A percentile compares a stretch with the other conserved stretches of the same genome.
These are phyloP conservation scores for Alternaria sp. DNA, from an alignment of 2,329 filamentous ascomycete genomes.

Conservation along the genomic window DNA sequence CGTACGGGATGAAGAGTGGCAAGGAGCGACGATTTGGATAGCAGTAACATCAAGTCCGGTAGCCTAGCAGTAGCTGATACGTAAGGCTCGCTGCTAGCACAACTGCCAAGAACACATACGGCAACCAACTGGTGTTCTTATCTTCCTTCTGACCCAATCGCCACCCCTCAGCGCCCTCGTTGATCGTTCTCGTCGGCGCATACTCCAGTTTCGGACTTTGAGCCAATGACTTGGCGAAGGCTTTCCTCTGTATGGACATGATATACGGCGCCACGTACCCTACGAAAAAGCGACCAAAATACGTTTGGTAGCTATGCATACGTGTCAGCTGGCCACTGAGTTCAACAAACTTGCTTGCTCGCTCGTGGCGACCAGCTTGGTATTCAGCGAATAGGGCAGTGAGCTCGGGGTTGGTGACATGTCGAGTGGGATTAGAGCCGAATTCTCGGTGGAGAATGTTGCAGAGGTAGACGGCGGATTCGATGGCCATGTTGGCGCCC, in stretches of 20 bases:
- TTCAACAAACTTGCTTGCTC: slow-evolving; percentile 19
- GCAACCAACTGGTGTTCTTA: not conserved
- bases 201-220: slow-evolving; percentile 26
- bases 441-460: slow-evolving; percentile 27
- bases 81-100: slow-evolving; percentile 14
- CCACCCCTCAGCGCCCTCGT: slow-evolving; percentile 24
- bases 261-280: slow-evolving; percentile 10
- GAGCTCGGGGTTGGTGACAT: slow-evolving; percentile 16
- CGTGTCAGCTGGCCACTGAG: slow-evolving; percentile 22
- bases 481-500: slow-evolving; percentile 34
- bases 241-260: not conserved
- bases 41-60: slow-evolving; percentile 3
- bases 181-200: slow-evolving; percentile 24
- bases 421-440: slow-evolving; percentile 14
- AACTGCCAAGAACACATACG: not conserved
- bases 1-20: not conserved
- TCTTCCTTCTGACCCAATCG: slow-evolving; percentile 5
- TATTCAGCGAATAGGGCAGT: slow-evolving; percentile 23
- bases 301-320: slow-evolving; percentile 22
- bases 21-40: not conserved
- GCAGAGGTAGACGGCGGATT: slow-evolving; percentile 30
- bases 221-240: slow-evolving; percentile 12
- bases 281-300: slow-evolving; percentile 19
- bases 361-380: slow-evolving; percentile 19
- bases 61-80: not conserved